These are phyloP conservation scores for Candida broadrunensis DNA, from an alignment of 805 yeast genomes.

Conservation along the genomic window DNA sequence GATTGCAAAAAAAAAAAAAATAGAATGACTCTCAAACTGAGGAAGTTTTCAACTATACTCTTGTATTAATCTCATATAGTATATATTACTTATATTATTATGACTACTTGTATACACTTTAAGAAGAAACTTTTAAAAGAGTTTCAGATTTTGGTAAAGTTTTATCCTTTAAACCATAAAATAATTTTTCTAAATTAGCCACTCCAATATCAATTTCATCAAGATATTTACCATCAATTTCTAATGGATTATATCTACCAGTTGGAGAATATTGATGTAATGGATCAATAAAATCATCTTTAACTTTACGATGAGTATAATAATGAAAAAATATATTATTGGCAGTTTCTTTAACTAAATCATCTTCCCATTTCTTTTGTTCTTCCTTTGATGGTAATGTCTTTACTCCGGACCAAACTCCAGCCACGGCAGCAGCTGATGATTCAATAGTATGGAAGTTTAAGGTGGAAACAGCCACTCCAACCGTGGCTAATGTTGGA, in stretches of 20 bases:
- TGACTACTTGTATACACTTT: too few relatives aligned
- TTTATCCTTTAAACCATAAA: constrained; percentile 19
- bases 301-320: constrained; percentile 22
- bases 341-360: constrained; percentile 18
- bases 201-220: constrained; percentile 19
- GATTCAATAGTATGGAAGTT: constrained; percentile 51
- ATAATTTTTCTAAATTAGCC: constrained; percentile 17
- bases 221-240: constrained; percentile 18
- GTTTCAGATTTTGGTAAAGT: neutral
- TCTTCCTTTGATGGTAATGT: constrained; percentile 38
- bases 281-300: constrained; percentile 23
- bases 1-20: too few relatives aligned
- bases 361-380: constrained; percentile 33
- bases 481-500: constrained; percentile 41
- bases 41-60: too few relatives aligned
- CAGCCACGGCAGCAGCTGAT: constrained; percentile 53
- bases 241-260: constrained; percentile 30
- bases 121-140: neutral
- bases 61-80: too few relatives aligned
- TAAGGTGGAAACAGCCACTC: constrained; percentile 40
- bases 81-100: too few relatives aligned
- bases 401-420: constrained; percentile 47
- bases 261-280: constrained; percentile 21
- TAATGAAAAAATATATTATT: constrained; percentile 29
- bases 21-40: too few relatives aligned